Percentiles rank a stretch among this genome's conserved stretches.
phyloP scores from a whole-genome alignment of 192 early-diverging fungal genomes.

The Coemansia sp. region DNA sequence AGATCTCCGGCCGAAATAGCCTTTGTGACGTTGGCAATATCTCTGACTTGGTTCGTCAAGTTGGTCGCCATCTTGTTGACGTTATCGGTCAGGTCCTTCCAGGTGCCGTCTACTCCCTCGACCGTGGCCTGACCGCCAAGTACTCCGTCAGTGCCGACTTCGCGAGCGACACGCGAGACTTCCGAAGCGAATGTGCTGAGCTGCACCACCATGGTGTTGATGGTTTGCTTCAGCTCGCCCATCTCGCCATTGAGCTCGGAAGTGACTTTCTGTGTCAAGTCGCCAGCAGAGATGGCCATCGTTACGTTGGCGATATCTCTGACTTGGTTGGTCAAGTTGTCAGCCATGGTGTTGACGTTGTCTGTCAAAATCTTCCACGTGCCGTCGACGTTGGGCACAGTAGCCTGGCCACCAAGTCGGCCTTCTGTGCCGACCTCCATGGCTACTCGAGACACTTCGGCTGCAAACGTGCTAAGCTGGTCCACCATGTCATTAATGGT shows the following conservation, averaged over 20 bases:
- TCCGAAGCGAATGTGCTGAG: conserved; percentile 53
- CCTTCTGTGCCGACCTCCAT: conserved; percentile 58
- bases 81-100: conserved; percentile 60
- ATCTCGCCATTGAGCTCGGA: conserved; percentile 26
- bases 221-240: conserved; percentile 52
- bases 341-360: conserved; percentile 55
- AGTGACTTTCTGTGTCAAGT: conserved; percentile 48
- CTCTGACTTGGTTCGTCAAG: conserved; percentile 59
- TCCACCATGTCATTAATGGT: conserved; percentile 54
- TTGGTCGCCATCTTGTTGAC: conserved; percentile 63
- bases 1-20: conserved; percentile 57
- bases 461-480: conserved; percentile 49
- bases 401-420: conserved; percentile 53
- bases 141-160: conserved; percentile 63
- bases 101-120: conserved; percentile 51
- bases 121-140: conserved; percentile 61
- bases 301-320: neutral
- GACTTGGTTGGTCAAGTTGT: neutral
- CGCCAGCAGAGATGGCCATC: conserved; percentile 19
- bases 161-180: conserved; percentile 59
- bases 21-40: conserved; percentile 61
- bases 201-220: conserved; percentile 45
- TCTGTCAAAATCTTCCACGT: conserved; percentile 55
- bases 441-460: conserved; percentile 53
- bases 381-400: conserved; percentile 48